phyloP scores from a whole-genome alignment of 2,329 filamentous ascomycete genomes.

The Phaeosphaeriaceae sp. region DNA sequence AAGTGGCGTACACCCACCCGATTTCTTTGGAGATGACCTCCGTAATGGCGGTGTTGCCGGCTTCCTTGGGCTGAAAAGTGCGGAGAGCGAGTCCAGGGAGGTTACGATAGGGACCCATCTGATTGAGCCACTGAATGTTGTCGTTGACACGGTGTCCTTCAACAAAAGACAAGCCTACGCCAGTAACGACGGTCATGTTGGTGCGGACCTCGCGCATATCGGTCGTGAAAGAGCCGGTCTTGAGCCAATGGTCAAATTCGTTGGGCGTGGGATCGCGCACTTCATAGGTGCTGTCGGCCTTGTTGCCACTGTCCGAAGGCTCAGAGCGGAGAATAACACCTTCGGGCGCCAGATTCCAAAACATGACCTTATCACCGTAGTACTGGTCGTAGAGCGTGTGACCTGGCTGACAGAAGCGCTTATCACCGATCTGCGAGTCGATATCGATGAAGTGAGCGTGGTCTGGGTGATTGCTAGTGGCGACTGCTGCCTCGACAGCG shows the following conservation, averaged over 20 bases:
- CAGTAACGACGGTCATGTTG: not conserved
- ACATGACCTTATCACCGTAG: slow-evolving; percentile 6
- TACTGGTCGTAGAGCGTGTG: slow-evolving; percentile 6
- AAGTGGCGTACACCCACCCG: not conserved
- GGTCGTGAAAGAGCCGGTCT: slow-evolving; percentile 1
- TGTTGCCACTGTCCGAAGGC: not conserved
- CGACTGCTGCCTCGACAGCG: not conserved
- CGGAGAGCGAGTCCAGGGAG: not conserved
- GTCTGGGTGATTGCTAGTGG: not conserved
- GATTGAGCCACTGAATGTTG: not conserved
- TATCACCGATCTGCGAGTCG: not conserved
- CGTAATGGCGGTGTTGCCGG: not conserved
- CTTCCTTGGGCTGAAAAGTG: not conserved
- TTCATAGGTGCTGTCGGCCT: not conserved
- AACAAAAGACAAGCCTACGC: not conserved
- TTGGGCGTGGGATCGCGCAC: slow-evolving; percentile 3
- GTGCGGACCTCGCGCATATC: not conserved
- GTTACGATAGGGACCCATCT: not conserved
- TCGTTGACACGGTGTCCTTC: not conserved
- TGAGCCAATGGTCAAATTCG: slow-evolving; percentile 1
- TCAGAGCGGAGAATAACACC: not conserved
- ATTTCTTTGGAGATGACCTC: not conserved
- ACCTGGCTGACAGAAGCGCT: slow-evolving; percentile 2
- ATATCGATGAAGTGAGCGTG: slow-evolving; percentile 2
- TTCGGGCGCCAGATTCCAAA: slow-evolving; percentile 7